Base-by-base conservation (phyloP, 345 rosid genomes). In the Pelargonium nanum region DNA sequence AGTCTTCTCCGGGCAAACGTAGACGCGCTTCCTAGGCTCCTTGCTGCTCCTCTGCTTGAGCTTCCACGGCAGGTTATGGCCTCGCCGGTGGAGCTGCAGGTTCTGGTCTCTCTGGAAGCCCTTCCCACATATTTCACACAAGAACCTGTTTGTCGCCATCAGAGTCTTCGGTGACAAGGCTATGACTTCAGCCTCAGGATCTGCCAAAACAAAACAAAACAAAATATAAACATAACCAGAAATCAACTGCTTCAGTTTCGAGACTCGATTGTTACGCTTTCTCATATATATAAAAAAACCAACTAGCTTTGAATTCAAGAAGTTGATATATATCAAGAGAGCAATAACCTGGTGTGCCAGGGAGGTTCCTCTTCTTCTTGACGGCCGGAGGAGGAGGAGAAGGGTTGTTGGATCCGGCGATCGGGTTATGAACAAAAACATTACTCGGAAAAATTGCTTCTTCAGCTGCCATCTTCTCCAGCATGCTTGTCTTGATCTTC, bases 11-110 rank as follows among this genome's bases (percentile, higher is more conserved):
- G 99, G 99, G 77, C 97, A 93, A 26, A 93, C 96, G 22, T 93
- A 93, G 22, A 93, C 99, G 4, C 99, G 72, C 66, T 93, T 93
- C 69, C 82, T 74, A 16, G 61, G 65, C 75, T 93, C 99, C 59
- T 93, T 93, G 63, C 67, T 83, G 1, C 79, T 80, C 75, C 99
- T 79, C 70, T 89, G 99, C 94, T 93, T 93, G 44, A 93, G 83
- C 76, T 93, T 93, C 99, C 99, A 93, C 22, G 99, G 99, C 40
- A 93, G 87, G 76, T 93, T 93, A 74, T 93, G 99, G 9, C 97
- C 99, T 19, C 99, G 73, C 48, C 97, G 71, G 58, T 93, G 99
- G 25, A 93, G 96, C 23, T 93, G 99, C 51, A 93, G 85, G 70
- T 93, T 93, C 58, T 93, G 99, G 70, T 93, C 97, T 72, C 99